phyloP scores from a whole-genome alignment of 75 land plant species.

The Cupressus sempervirens region DNA sequence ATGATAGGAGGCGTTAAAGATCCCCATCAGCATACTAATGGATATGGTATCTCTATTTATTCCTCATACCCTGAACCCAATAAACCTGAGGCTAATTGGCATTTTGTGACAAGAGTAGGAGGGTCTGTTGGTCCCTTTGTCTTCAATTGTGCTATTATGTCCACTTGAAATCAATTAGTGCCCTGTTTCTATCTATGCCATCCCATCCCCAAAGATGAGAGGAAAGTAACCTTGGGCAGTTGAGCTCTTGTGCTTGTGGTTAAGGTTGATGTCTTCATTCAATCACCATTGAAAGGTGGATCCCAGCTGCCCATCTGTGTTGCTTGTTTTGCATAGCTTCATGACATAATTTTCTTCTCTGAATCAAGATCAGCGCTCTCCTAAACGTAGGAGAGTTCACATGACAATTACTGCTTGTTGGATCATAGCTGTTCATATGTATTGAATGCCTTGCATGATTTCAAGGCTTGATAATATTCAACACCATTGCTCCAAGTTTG shows the following conservation, averaged over 20 bases:
- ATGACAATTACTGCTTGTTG: background rate
- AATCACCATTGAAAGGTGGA: background rate
- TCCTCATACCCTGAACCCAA: background rate
- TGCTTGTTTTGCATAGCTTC: background rate
- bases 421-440: background rate
- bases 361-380: background rate
- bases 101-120: conserved; percentile 2
- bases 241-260: background rate
- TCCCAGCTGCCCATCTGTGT: background rate
- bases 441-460: background rate
- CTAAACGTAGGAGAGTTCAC: background rate
- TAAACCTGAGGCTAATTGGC: background rate
- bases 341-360: background rate
- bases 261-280: background rate
- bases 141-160: conserved; percentile 12
- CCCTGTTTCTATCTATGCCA: background rate
- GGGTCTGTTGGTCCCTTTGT: conserved; percentile 7
- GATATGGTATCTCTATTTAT: conserved; percentile 1
- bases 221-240: background rate
- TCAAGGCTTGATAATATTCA: background rate
- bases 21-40: background rate
- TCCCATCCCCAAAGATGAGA: background rate
- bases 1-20: conserved; percentile 33
- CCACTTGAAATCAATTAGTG: background rate
- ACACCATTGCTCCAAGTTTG: background rate